phyloP scores from a whole-genome alignment of 2,329 filamentous ascomycete genomes.

The Penicillium sp. region DNA sequence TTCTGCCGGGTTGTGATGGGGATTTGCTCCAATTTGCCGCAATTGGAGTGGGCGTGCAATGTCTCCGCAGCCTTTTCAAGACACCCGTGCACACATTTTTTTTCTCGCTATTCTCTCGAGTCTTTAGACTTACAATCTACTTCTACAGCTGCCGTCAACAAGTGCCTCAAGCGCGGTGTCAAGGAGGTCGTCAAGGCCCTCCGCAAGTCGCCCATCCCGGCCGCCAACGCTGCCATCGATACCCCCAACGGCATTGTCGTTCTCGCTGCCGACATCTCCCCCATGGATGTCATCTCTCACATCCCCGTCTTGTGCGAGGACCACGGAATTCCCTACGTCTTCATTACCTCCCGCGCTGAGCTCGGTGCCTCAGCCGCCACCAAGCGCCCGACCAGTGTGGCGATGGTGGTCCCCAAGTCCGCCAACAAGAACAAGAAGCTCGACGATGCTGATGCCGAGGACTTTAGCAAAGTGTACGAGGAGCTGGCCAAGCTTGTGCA shows the following conservation, averaged over 20 bases:
- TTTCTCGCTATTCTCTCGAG: background rate
- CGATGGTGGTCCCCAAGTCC: slow-evolving; percentile 65
- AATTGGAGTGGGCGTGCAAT: background rate
- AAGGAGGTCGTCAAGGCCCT: slow-evolving; percentile 99
- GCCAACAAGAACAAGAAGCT: slow-evolving; percentile 49
- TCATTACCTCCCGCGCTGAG: slow-evolving; percentile 86
- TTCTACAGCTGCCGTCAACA: slow-evolving; percentile 77
- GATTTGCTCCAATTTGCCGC: background rate
- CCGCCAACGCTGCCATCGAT: slow-evolving; percentile 58
- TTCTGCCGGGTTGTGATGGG: background rate
- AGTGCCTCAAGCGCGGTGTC: slow-evolving; percentile 93
- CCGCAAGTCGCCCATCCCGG: slow-evolving; percentile 75
- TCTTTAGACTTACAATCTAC: slow-evolving; percentile 18
- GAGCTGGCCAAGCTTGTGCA: slow-evolving; percentile 56
- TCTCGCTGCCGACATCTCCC: slow-evolving; percentile 94
- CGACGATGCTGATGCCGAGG: slow-evolving; percentile 44
- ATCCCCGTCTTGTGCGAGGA: slow-evolving; percentile 97
- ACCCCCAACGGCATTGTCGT: slow-evolving; percentile 73
- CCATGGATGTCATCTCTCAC: slow-evolving; percentile 97
- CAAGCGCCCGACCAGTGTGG: slow-evolving; percentile 92
- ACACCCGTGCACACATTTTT: background rate
- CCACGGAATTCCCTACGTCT: slow-evolving; percentile 95
- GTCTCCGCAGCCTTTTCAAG: background rate
- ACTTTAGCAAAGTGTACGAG: slow-evolving; percentile 52
- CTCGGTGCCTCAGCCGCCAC: slow-evolving; percentile 89